A percentile compares a stretch with the other conserved stretches of the same genome.
Conservation (phyloP, 495 filamentous ascomycete genomes). For the Annulohypoxylon nitens region DNA sequence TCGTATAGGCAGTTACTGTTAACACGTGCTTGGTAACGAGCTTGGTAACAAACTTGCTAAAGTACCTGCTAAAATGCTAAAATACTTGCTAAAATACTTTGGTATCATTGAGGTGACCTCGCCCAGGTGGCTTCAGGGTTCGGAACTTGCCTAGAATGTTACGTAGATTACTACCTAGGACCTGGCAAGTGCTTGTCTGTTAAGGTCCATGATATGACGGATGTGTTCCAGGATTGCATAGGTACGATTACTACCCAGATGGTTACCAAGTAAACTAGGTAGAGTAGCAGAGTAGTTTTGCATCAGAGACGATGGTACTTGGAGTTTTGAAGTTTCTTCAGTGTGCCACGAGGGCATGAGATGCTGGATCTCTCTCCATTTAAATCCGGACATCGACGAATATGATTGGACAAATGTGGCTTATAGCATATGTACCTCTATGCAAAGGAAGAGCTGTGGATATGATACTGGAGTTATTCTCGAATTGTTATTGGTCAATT, state of each 20-base stretch:
- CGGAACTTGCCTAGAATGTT: conserved; percentile 1
- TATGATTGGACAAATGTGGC: background rate
- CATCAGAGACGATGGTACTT: conserved; percentile 1
- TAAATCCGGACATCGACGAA: background rate
- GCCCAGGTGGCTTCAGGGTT: background rate
- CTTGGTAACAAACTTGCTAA: too few species aligned
- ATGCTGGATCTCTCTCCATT: background rate
- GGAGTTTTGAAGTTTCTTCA: conserved; percentile 1
- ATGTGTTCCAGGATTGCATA: conserved; percentile 2
- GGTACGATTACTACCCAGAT: conserved; percentile 5
- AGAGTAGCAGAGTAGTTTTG: background rate
- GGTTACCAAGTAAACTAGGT: background rate
- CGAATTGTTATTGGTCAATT: background rate
- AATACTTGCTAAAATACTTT: too few species aligned
- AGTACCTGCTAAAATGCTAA: too few species aligned
- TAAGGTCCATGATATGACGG: background rate
- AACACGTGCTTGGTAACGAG: too few species aligned
- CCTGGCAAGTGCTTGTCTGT: background rate
- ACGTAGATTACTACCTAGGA: background rate
- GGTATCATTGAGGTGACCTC: background rate
- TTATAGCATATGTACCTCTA: conserved; percentile 2
- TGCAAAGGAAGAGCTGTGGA: background rate
- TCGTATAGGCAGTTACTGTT: background rate
- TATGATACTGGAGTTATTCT: background rate
- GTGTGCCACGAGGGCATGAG: conserved; percentile 9